Base-by-base conservation (phyloP, 352 stramenopile species). In the Thalassiosira livingstoniorum region DNA sequence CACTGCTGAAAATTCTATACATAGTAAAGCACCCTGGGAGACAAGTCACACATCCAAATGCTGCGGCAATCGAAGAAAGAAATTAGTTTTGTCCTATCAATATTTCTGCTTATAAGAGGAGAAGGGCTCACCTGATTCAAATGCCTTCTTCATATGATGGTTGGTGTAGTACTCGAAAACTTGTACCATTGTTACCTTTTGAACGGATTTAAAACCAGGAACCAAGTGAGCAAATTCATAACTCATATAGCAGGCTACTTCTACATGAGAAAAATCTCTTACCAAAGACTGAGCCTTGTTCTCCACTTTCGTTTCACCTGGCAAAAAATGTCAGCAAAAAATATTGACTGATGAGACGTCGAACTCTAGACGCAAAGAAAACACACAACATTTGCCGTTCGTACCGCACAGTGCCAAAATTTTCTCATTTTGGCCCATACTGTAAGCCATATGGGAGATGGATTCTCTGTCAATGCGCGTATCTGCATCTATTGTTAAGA, bases 1-100 rank as follows among this genome's bases (percentile, higher is more conserved):
- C 82, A 47, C 80, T 64, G 29, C 34, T 63, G 39, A 82, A 73
- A 31, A 87, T 74, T 5, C 82, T 34, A 32, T 91, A 89, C 85
- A 91, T 91, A 2, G 85, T 91, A 60, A 91, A 91, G 51, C 86
- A 91, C n/a, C 86, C 86, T 13, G 86, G 86, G 1, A 91, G 67
- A 64, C 86, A 91, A 4, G 86, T 91, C 1, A 91, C 86, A 43
- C 79, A 88, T 11, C 80, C 80, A 66, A 91, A 91, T 2, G 72
- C 82, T 21, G 76, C 60, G 57, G 89, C 86, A 64, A 91, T 90
- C 4, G 77, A 73, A n/a, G n/a, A n/a, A n/a, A n/a, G n/a, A n/a
- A n/a, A n/a, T n/a, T n/a, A n/a, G n/a, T n/a, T n/a, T n/a, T n/a
- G n/a, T n/a, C n/a, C n/a, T n/a, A n/a, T n/a, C n/a, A n/a, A n/a